Percentiles rank a stretch among this genome's conserved stretches.
phyloP scores from a whole-genome alignment of 768 basidiomycete species.

The Russula foetens region DNA sequence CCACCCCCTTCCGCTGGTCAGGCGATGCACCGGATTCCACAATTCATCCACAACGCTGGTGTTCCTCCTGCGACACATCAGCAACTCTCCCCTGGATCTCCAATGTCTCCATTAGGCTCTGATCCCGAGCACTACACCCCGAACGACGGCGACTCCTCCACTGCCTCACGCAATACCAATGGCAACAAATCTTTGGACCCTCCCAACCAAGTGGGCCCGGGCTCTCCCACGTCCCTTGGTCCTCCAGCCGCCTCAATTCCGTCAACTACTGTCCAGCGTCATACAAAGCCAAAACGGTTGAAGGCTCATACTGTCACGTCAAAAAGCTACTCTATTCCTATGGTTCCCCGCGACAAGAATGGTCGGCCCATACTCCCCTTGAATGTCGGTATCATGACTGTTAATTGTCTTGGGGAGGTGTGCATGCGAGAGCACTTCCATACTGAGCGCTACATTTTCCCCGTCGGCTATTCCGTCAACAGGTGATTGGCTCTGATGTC shows the following conservation, averaged over 20 bases:
- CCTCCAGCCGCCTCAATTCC: constrained; percentile 23
- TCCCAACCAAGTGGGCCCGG: constrained; percentile 22
- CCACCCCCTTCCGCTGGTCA: constrained; percentile 19
- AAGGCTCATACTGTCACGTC: constrained; percentile 78
- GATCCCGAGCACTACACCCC: constrained; percentile 12
- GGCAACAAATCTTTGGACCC: constrained; percentile 5
- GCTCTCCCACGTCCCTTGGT: constrained; percentile 31
- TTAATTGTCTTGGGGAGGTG: constrained; percentile 63
- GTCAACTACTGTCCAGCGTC: constrained; percentile 34
- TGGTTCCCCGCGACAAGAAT: constrained; percentile 65
- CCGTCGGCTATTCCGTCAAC: constrained; percentile 78
- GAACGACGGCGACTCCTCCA: constrained; percentile 7
- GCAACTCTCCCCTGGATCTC: constrained; percentile 16
- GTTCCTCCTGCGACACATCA: constrained; percentile 10
- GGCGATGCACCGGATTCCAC: constrained; percentile 11
- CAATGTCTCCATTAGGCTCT: constrained; percentile 19
- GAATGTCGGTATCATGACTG: constrained; percentile 83
- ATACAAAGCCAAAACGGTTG: constrained; percentile 64
- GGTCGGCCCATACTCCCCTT: constrained; percentile 68
- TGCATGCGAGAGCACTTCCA: constrained; percentile 82
- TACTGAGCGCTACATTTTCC: constrained; percentile 84
- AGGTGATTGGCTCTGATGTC: constrained; percentile 36
- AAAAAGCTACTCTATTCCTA: constrained; percentile 69
- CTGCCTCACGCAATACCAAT: constrained; percentile 10
- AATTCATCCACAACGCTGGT: constrained; percentile 17